Evolutionary conservation across 139 green algal species (phyloP), one percentile per base, ranked within the genome.

Genomic region (Deuterostichococcus epilithicus): DNA sequence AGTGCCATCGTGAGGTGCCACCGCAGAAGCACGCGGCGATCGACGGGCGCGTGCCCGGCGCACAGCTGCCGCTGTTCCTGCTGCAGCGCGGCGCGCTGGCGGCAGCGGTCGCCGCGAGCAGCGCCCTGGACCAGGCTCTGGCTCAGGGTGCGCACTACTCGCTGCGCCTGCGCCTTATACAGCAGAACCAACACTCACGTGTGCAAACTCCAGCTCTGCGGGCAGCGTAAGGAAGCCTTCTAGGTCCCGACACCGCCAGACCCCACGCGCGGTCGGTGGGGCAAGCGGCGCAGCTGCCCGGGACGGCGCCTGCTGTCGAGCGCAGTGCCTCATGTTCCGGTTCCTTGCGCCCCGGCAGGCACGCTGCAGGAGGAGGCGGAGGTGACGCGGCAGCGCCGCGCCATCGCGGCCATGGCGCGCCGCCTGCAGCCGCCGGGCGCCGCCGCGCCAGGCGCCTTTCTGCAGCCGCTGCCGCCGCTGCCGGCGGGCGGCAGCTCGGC

Each of bases 51-150:
- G 25, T 26, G 0, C 45, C 66, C 10, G 72, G 45, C 1, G 68
- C 58, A 8, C 70, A 76, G 44, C 72, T 86, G 76, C 44, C 76
- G 1, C 66, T 87, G 22, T 86, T 78, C 72, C 83, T 74, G 34
- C 69, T 87, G 42, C 39, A 80, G 69, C 73, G 80, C 6, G 77
- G 83, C 10, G 74, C 80, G 38, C 76, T 80, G 10, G 67, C 76
- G 30, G 76, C 52, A 5, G 52, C 13, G 3, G 52, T 28, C 13
- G 52, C 52, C 10, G 52, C 52, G 18, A 63, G 52, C 52, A 5
- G 18, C 52, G 52, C 52, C 18, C 52, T 63, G 10, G 52, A 63
- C 52, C 52, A 63, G 52, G 52, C 52, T 3, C 52, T 63, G 52
- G 8, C 52, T 30, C 52, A 63, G 10, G 42, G 42, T 52, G 52